Conservation (phyloP, 495 filamentous ascomycete species). For the Cladorrhinum samala region DNA sequence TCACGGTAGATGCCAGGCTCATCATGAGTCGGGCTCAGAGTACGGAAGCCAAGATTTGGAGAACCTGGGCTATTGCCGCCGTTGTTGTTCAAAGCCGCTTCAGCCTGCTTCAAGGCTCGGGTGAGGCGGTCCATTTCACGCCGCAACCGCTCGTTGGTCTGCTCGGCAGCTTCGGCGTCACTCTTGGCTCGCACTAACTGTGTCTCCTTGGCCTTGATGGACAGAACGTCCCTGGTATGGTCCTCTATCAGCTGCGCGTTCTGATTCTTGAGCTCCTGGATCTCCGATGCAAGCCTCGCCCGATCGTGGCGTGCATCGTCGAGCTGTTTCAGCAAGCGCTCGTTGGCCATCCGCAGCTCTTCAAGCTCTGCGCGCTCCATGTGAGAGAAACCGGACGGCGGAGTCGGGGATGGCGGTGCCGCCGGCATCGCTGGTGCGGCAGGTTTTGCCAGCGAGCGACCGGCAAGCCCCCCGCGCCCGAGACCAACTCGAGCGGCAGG, state of each 20-base stretch:
- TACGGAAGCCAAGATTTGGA: conserved; percentile 22
- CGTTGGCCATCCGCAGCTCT: conserved; percentile 76
- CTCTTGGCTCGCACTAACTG: conserved; percentile 86
- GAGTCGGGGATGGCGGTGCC: conserved; percentile 42
- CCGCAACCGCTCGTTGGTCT: conserved; percentile 70
- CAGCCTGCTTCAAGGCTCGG: conserved; percentile 56
- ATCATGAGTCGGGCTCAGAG: conserved; percentile 41
- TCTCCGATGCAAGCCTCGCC: conserved; percentile 64
- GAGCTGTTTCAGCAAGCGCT: conserved; percentile 60
- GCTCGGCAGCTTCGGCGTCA: conserved; percentile 84
- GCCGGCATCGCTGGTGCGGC: conserved; percentile 31
- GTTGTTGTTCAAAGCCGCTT: conserved; percentile 37
- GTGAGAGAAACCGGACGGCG: conserved; percentile 55
- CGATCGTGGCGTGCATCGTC: conserved; percentile 75
- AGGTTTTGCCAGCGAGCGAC: conserved; percentile 80
- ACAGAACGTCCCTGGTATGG: conserved; percentile 88
- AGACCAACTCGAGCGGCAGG: conserved; percentile 58
- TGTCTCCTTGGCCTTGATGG: conserved; percentile 97
- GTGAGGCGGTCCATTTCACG: conserved; percentile 91
- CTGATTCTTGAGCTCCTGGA: conserved; percentile 86
- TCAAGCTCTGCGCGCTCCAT: conserved; percentile 85
- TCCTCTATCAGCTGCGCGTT: conserved; percentile 97
- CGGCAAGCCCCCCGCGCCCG: conserved; percentile 73
- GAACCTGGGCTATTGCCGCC: conserved; percentile 38
- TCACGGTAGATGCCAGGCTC: conserved; percentile 53